phyloP scores from a whole-genome alignment of 495 filamentous ascomycete species.

The Tuber magnatum region DNA sequence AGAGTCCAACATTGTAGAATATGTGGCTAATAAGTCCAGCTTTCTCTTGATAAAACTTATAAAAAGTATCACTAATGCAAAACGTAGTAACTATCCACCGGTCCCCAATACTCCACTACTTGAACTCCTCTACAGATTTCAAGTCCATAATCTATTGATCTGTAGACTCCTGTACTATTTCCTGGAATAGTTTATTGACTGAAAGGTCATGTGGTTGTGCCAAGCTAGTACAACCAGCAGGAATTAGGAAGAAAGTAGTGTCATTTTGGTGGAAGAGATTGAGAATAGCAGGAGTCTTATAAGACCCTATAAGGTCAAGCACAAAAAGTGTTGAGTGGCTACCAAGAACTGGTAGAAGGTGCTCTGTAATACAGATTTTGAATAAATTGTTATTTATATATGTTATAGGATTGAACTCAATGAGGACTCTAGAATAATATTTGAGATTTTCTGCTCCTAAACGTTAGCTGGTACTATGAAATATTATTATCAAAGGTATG shows the following conservation, averaged over 20 bases:
- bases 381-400: not conserved
- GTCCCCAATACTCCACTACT: conserved; percentile 2
- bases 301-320: not conserved
- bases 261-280: not conserved
- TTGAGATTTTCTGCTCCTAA: too few species aligned
- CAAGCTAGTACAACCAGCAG: not conserved
- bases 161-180: not conserved
- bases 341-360: not conserved
- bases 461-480: not conserved
- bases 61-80: conserved; percentile 12
- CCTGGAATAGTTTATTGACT: too few species aligned
- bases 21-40: not conserved
- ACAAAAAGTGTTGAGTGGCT: not conserved
- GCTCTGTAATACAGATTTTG: not conserved
- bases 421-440: not conserved
- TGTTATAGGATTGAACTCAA: not conserved
- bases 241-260: not conserved
- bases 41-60: conserved; percentile 5
- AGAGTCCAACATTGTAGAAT: not conserved
- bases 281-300: too few species aligned
- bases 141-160: conserved; percentile 6
- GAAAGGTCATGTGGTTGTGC: not conserved
- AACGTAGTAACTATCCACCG: not conserved
- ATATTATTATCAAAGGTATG: conserved; percentile 7
- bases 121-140: not conserved